Evolutionary conservation across 148 eudicot species (phyloP), one percentile per base, ranked within the genome.

Genomic region (Vaccinium macrocarpon): DNA sequence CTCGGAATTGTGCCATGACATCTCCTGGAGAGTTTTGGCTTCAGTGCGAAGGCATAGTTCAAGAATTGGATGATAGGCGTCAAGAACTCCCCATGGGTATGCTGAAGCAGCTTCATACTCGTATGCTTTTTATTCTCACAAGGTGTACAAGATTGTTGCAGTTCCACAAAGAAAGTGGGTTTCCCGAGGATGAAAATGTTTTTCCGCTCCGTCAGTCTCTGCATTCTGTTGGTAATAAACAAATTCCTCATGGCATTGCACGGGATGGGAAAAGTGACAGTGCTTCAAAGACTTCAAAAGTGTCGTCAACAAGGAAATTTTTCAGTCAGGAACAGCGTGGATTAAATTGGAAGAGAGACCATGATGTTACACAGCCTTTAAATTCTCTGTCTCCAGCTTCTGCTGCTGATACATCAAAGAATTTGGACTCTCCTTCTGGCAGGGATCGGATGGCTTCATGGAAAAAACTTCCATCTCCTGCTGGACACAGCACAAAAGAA

Each of bases 71-170:
- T 87, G 98, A 96, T 82, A 91, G 92, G 86, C 99, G 99, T 83
- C 99, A 97, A 87, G 99, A 97, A 86, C 92, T 97, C 46, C 98
- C 98, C 29, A 85, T 90, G 56, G 98, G 99, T 61, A 92, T 85
- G 52, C 86, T 97, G 84, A 97, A 95, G 91, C 98, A 97, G 93
- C 98, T 97, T 80, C 98, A 95, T 87, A 97, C 98, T 50, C 94
- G 99, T 38, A 97, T 97, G 98, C 99, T 97, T 79, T 97, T 97
- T 83, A 97, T 97, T 86, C 95, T 97, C 78, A 97, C 99, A 16
- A 91, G 99, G 86, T 97, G 99, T 87, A 97, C 99, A 1, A 90
- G 99, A 81, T 87, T 97, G 93, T 83, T 97, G 88, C 99, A 97
- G 84, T 97, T 95, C 89, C 99, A 97, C 91, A 97, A 97, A 89